Base-by-base conservation (phyloP, 2,329 filamentous ascomycete genomes). In the Grosmannia serpens region DNA sequence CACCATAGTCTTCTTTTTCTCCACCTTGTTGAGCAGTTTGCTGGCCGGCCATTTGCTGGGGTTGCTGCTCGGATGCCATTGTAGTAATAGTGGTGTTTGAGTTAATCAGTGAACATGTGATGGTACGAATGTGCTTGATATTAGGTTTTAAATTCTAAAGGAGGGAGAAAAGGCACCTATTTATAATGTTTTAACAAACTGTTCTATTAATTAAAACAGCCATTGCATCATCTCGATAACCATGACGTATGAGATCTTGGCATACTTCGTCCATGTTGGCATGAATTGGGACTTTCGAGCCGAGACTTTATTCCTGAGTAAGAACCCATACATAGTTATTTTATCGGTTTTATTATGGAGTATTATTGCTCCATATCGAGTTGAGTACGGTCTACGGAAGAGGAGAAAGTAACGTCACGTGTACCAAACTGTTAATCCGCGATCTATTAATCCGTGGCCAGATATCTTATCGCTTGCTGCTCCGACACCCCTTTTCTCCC, bases 1-100 rank as follows among this genome's bases (percentile, higher is more conserved):
- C 65, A 51, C 64, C 65, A 54, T 64, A 65, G 61, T 66, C 65
- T 47, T 63, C 29, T 52, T 59, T 57, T 51, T 63, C 29, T 38
- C 38, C 54, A 20, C 41, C 10, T 44, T 57, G 47, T 52, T 56
- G 57, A 13, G 2, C 1, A 10, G 24, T 2, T 27, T 58, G 55
- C 33, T 58, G 55, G 26, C 26, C 41, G 0, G 22, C 13, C 38
- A 54, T 9, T 46, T 62, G 59, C 26, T 57, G 35, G 31, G 56
- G 22, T 35, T 61, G 27, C 55, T 59, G 58, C 33, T 57, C 20
- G 15, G 47, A 52, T 9, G 53, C 31, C 22, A 46, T 46, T 4
- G 22, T 58, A 27, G n/a, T 50, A 49, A 26, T 4, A 44, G 5
- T 31, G 29, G 29, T 31, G 29, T 5, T 6, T 35, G 33, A 35